Evolutionary conservation across 208 protist genomes (phyloP).

Genomic region (Acanthamoeba polyphaga): DNA sequence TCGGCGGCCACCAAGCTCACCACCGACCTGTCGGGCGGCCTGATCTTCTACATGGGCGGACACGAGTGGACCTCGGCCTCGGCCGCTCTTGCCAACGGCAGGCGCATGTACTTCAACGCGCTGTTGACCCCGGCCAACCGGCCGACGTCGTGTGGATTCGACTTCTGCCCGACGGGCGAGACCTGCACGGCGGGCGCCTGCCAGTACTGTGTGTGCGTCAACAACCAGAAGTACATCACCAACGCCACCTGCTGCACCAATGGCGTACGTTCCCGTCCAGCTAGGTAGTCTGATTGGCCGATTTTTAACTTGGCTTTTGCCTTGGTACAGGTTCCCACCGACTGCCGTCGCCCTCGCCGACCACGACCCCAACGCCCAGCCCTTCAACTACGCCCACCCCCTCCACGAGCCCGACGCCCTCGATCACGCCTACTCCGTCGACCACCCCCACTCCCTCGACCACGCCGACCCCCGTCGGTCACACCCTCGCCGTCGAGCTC

Average conservation of each 20-base stretch:
- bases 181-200: neutral
- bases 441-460: too few relatives aligned
- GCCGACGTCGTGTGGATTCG: neutral
- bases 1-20: neutral
- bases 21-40: neutral
- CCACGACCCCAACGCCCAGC: neutral
- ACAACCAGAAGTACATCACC: neutral
- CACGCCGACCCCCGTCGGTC: too few relatives aligned
- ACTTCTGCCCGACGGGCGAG: neutral
- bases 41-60: constrained; percentile 2
- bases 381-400: neutral
- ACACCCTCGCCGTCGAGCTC: too few relatives aligned
- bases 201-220: neutral
- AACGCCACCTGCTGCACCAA: neutral
- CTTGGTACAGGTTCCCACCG: neutral
- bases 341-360: neutral
- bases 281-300: too few relatives aligned
- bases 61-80: neutral
- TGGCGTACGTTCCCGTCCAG: too few relatives aligned
- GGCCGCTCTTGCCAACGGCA: neutral
- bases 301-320: too few relatives aligned
- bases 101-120: constrained; percentile 5
- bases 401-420: neutral
- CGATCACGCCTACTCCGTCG: neutral
- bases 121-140: neutral